Conservation (phyloP, 371 early-diverging fungal species). For the Fennellomyces sp. region DNA sequence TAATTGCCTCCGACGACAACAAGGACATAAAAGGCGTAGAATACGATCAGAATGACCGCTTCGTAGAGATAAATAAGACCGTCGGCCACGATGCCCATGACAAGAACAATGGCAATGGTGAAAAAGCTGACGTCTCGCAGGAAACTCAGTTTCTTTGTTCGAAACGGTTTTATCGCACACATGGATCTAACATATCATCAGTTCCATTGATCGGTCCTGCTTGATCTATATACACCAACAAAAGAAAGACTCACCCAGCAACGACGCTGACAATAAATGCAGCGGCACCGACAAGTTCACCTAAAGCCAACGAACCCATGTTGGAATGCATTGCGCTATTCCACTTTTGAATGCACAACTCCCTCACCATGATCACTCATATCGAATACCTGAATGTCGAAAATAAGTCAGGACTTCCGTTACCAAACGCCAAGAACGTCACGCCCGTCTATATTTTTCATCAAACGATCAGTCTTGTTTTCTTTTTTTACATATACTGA, state of each 20-base stretch:
- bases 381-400: conserved; percentile 72
- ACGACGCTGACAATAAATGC: conserved; percentile 79
- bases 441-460: conserved; percentile 71
- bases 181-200: conserved; percentile 53
- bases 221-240: not conserved
- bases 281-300: conserved; percentile 82
- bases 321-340: conserved; percentile 71
- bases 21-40: conserved; percentile 61
- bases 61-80: conserved; percentile 65
- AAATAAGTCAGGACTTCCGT: conserved; percentile 86
- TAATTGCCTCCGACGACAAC: conserved; percentile 63
- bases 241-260: conserved; percentile 45
- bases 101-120: conserved; percentile 61
- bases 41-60: conserved; percentile 52
- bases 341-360: not conserved
- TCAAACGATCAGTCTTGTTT: not conserved
- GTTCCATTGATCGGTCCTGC: not conserved
- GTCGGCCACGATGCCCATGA: conserved; percentile 61
- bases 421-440: conserved; percentile 85
- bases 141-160: conserved; percentile 65
- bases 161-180: conserved; percentile 70
- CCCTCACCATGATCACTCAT: no score
- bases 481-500: no score
- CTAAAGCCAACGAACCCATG: conserved; percentile 77
- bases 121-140: conserved; percentile 77